Percentiles rank a stretch among this genome's conserved stretches.
phyloP scores from a whole-genome alignment of 495 filamentous ascomycete genomes.

The Aspergillus kassunensis region DNA sequence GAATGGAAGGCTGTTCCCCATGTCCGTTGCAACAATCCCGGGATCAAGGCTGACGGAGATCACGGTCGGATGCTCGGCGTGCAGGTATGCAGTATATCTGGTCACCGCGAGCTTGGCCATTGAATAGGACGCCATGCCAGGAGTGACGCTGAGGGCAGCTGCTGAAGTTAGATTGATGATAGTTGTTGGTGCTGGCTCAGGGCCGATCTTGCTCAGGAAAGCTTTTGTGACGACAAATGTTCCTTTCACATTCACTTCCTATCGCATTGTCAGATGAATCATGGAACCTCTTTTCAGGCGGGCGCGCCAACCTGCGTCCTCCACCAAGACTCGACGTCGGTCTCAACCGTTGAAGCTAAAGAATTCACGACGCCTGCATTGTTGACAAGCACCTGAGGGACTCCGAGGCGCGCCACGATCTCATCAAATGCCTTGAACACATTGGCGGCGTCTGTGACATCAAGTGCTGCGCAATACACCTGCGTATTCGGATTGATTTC shows the following conservation, averaged over 20 bases:
- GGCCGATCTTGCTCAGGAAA: slow-evolving; percentile 29
- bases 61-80: slow-evolving; percentile 34
- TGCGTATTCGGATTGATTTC: slow-evolving; percentile 23
- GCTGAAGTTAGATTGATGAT: slow-evolving; percentile 39
- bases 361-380: slow-evolving; percentile 32
- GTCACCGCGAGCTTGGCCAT: slow-evolving; percentile 32
- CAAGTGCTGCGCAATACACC: slow-evolving; percentile 22
- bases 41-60: slow-evolving; percentile 35
- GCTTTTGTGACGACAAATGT: slow-evolving; percentile 33
- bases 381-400: slow-evolving; percentile 43
- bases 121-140: slow-evolving; percentile 34
- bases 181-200: slow-evolving; percentile 21
- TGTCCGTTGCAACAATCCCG: slow-evolving; percentile 36
- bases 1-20: slow-evolving; percentile 11
- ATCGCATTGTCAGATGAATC: no score
- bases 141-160: slow-evolving; percentile 12
- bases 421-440: slow-evolving; percentile 32
- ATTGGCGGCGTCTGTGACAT: slow-evolving; percentile 27
- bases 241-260: slow-evolving; percentile 45
- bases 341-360: slow-evolving; percentile 14
- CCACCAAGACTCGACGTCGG: slow-evolving; percentile 34
- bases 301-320: slow-evolving; percentile 5
- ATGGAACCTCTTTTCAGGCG: no score
- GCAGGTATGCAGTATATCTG: slow-evolving; percentile 28
- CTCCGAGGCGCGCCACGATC: slow-evolving; percentile 33